A percentile compares a stretch with the other conserved stretches of the same genome.
These are phyloP conservation scores for Sporobolomyces roseus DNA, from an alignment of 768 basidiomycete species.

Conservation along the genomic window DNA sequence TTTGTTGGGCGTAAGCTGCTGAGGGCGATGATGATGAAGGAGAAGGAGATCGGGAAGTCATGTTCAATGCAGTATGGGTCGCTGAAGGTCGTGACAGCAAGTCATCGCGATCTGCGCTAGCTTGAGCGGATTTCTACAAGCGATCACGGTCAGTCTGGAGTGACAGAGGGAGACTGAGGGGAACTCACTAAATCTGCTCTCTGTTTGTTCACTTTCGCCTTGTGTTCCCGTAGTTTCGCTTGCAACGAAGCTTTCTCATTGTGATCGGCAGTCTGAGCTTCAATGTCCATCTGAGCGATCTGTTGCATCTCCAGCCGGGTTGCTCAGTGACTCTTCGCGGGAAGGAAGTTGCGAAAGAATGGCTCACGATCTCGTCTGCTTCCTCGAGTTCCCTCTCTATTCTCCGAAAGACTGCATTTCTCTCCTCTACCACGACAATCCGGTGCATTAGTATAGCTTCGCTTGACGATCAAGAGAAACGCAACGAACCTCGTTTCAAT, in stretches of 20 bases:
- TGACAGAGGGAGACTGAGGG: neutral
- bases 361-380: slow-evolving; percentile 77
- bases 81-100: slow-evolving; percentile 57
- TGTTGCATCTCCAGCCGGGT: slow-evolving; percentile 47
- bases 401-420: slow-evolving; percentile 71
- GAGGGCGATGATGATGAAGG: slow-evolving; percentile 61
- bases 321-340: neutral
- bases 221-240: slow-evolving; percentile 67
- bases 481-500: slow-evolving; percentile 63
- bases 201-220: slow-evolving; percentile 67
- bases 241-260: slow-evolving; percentile 71
- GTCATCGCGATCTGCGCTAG: slow-evolving; percentile 67
- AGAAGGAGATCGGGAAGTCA: slow-evolving; percentile 49
- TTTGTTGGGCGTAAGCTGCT: slow-evolving; percentile 64
- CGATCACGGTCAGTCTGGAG: neutral
- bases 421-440: slow-evolving; percentile 59
- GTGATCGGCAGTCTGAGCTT: slow-evolving; percentile 82
- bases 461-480: neutral
- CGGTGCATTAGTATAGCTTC: neutral
- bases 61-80: slow-evolving; percentile 29
- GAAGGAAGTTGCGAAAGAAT: neutral
- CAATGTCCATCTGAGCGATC: slow-evolving; percentile 99
- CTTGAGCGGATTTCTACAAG: slow-evolving; percentile 62
- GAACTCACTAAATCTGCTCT: slow-evolving; percentile 62
- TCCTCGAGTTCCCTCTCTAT: slow-evolving; percentile 96